phyloP scores from a whole-genome alignment of 805 yeast species.

The Nakazawaea ernobii region DNA sequence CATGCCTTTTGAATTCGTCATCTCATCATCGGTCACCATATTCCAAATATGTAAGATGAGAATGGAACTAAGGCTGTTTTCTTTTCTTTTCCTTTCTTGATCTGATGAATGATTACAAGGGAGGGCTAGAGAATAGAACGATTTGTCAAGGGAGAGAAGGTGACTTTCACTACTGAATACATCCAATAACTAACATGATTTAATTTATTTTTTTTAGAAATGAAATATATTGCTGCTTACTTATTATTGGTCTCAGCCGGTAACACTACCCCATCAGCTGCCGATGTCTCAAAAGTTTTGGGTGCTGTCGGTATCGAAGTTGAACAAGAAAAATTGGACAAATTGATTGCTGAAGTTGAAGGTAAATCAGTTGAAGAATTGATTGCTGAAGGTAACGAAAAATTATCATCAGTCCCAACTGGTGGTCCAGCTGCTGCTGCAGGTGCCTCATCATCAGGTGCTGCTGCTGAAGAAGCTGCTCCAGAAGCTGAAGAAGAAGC shows the following conservation, averaged over 20 bases:
- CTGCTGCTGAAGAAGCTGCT: constrained; percentile 52
- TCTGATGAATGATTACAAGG: too few relatives aligned
- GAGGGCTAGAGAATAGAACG: too few relatives aligned
- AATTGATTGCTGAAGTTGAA: constrained; percentile 68
- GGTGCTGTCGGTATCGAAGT: constrained; percentile 77
- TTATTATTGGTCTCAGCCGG: constrained; percentile 86
- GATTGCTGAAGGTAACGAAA: constrained; percentile 75
- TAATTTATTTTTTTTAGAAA: constrained; percentile 26
- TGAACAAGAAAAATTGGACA: constrained; percentile 68
- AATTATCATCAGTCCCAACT: constrained; percentile 76
- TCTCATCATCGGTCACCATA: too few relatives aligned
- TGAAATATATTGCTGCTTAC: constrained; percentile 94
- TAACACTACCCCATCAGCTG: constrained; percentile 74
- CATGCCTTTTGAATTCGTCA: too few relatives aligned
- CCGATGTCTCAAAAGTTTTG: constrained; percentile 67
- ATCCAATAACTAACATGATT: neutral
- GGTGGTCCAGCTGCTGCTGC: constrained; percentile 73
- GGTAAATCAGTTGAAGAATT: constrained; percentile 73
- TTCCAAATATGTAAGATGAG: too few relatives aligned
- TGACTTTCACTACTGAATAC: neutral
- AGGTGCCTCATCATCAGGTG: constrained; percentile 50
- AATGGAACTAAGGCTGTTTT: too few relatives aligned
- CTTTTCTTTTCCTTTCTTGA: too few relatives aligned
- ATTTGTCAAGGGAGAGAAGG: neutral
- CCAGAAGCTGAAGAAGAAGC: constrained; percentile 45